Evolutionary conservation across 2,329 filamentous ascomycete species (phyloP).

Genomic region (Aspergillus pseudotamarii): DNA sequence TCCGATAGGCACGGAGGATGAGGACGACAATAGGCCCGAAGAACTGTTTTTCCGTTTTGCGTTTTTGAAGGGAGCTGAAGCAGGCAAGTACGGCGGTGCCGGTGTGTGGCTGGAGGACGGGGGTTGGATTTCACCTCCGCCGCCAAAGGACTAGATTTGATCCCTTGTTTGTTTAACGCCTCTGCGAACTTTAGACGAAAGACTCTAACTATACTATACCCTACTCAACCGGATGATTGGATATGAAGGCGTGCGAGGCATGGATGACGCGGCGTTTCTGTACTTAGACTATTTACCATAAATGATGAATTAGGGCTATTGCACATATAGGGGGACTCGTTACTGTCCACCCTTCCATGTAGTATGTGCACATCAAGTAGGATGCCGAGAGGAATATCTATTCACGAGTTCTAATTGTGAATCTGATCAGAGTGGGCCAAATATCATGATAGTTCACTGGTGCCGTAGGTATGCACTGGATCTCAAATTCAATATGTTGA

Average conservation of each 20-base stretch:
- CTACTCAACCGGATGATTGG: background rate
- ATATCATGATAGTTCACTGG: no score
- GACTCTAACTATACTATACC: background rate
- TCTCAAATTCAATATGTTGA: no score
- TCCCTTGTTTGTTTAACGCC: background rate
- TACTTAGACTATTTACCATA: background rate
- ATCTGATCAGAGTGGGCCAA: no score
- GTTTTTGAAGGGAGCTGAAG: slow-evolving; percentile 45
- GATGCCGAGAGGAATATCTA: no score
- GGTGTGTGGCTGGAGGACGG: slow-evolving; percentile 46
- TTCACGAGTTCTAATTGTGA: no score
- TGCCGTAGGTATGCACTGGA: no score
- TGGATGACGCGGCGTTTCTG: background rate
- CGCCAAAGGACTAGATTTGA: slow-evolving; percentile 28
- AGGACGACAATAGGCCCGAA: slow-evolving; percentile 37
- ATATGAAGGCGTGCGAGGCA: background rate
- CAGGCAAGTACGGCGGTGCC: slow-evolving; percentile 41
- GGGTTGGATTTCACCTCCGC: slow-evolving; percentile 34
- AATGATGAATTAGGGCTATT: background rate
- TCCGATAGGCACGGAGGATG: slow-evolving; percentile 16
- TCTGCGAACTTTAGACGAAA: background rate
- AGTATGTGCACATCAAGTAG: no score
- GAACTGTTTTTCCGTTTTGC: slow-evolving; percentile 52
- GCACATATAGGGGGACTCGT: background rate
- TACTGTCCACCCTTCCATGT: background rate